These are phyloP conservation scores for Diutina ranongensis DNA, from an alignment of 1,139 yeast species.

Conservation along the genomic window DNA sequence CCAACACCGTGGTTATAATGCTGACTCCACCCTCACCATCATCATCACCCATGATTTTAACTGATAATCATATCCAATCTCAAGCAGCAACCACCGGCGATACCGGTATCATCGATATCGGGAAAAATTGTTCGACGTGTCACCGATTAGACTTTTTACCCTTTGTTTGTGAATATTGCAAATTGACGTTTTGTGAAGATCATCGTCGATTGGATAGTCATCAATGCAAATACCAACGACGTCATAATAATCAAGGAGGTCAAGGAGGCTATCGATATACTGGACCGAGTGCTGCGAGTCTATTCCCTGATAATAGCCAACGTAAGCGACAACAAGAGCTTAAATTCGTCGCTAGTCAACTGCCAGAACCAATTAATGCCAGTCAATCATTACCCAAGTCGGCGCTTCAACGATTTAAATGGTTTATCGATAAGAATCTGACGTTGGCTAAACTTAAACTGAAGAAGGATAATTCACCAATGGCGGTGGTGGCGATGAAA, in stretches of 20 bases:
- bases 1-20: neutral
- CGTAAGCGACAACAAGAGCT: slow-evolving; percentile 14
- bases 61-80: slow-evolving; percentile 1
- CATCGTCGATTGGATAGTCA: slow-evolving; percentile 43
- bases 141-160: slow-evolving; percentile 60
- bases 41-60: neutral
- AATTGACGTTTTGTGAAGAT: slow-evolving; percentile 42
- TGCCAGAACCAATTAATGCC: slow-evolving; percentile 18
- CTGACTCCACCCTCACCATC: too few species aligned
- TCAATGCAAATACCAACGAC: slow-evolving; percentile 20
- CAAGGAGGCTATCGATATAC: neutral
- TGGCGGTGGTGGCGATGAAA: slow-evolving; percentile 15
- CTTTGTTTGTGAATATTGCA: slow-evolving; percentile 48
- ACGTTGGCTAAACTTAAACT: neutral
- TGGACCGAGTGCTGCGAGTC: slow-evolving; percentile 24
- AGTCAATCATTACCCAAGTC: slow-evolving; percentile 9
- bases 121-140: slow-evolving; percentile 56
- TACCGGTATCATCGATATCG: slow-evolving; percentile 43
- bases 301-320: slow-evolving; percentile 46
- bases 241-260: neutral
- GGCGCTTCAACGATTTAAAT: slow-evolving; percentile 36
- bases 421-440: slow-evolving; percentile 21
- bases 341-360: slow-evolving; percentile 20
- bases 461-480: neutral
- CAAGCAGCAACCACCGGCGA: neutral